A percentile compares a stretch with the other conserved stretches of the same genome.
Conservation (phyloP, 1,284 basidiomycete species). For the Cryptococcus wingfieldii region DNA sequence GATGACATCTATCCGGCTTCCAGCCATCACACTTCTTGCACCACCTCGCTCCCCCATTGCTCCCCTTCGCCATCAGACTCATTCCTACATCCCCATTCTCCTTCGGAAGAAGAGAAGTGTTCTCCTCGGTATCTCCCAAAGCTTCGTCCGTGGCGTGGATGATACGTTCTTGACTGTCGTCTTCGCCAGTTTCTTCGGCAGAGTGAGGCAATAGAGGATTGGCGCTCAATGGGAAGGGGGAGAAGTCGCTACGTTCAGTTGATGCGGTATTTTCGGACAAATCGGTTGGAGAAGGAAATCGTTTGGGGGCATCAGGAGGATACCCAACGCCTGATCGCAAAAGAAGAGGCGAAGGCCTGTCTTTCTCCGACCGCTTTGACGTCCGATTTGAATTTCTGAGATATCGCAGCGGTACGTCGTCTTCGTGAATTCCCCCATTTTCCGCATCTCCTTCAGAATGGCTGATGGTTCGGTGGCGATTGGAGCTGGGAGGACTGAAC, state of each 20-base stretch:
- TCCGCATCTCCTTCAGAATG: not conserved
- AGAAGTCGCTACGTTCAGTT: slow-evolving; percentile 11
- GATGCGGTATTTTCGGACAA: not conserved
- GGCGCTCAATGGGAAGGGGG: slow-evolving; percentile 26
- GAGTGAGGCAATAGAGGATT: slow-evolving; percentile 22
- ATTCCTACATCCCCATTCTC: not conserved
- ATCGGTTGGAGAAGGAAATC: not conserved
- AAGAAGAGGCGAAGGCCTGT: slow-evolving; percentile 27
- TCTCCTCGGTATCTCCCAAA: not conserved
- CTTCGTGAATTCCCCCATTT: slow-evolving; percentile 12
- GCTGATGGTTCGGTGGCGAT: not conserved
- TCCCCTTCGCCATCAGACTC: slow-evolving; percentile 32
- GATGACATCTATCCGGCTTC: slow-evolving; percentile 79
- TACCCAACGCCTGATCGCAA: not conserved
- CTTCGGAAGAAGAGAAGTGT: not conserved
- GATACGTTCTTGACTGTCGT: slow-evolving; percentile 9
- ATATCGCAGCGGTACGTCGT: slow-evolving; percentile 32
- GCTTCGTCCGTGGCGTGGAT: not conserved
- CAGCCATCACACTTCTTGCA: slow-evolving; percentile 45
- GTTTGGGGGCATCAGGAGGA: not conserved
- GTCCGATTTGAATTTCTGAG: slow-evolving; percentile 29
- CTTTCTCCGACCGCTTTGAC: slow-evolving; percentile 14
- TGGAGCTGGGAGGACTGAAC: too few relatives aligned
- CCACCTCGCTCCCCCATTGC: slow-evolving; percentile 37
- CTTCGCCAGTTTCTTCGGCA: slow-evolving; percentile 21